phyloP scores from a whole-genome alignment of 768 basidiomycete genomes.

The Lanmaoa pseudosensibilis region DNA sequence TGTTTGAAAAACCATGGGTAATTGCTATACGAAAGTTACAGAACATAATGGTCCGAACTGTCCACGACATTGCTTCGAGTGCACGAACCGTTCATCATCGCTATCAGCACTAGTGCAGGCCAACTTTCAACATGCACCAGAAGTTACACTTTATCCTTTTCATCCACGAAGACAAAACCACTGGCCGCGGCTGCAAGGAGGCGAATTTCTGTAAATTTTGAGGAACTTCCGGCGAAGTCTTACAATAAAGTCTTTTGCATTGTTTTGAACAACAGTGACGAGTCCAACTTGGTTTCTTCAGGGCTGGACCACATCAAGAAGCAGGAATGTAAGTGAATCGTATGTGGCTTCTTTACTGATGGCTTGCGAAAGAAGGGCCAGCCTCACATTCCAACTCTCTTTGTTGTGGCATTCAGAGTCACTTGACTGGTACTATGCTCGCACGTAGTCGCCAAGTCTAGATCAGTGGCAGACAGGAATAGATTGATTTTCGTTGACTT shows the following conservation, averaged over 20 bases:
- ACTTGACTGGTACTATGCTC: neutral
- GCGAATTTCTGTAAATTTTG: neutral
- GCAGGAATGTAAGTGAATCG: neutral
- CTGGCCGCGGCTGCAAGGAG: too few species aligned
- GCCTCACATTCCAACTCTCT: neutral
- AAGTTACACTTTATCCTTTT: too few species aligned
- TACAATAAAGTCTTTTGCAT: neutral
- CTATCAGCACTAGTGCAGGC: too few species aligned
- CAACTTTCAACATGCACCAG: too few species aligned
- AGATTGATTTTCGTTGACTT: neutral
- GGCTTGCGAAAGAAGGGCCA: neutral
- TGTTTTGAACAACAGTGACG: neutral
- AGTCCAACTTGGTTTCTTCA: neutral
- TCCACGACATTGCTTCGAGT: too few species aligned
- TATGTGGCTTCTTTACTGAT: neutral
- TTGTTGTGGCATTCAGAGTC: neutral
- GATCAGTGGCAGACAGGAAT: neutral
- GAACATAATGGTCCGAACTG: too few species aligned
- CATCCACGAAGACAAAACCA: too few species aligned
- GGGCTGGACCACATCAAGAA: neutral
- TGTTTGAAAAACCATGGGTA: too few species aligned
- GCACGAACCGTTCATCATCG: too few species aligned
- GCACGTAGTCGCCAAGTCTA: neutral
- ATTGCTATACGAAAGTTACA: too few species aligned
- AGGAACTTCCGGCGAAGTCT: neutral